Evolutionary conservation across 2,329 filamentous ascomycete genomes (phyloP).

Genomic region (Alternaria incomplexa): DNA sequence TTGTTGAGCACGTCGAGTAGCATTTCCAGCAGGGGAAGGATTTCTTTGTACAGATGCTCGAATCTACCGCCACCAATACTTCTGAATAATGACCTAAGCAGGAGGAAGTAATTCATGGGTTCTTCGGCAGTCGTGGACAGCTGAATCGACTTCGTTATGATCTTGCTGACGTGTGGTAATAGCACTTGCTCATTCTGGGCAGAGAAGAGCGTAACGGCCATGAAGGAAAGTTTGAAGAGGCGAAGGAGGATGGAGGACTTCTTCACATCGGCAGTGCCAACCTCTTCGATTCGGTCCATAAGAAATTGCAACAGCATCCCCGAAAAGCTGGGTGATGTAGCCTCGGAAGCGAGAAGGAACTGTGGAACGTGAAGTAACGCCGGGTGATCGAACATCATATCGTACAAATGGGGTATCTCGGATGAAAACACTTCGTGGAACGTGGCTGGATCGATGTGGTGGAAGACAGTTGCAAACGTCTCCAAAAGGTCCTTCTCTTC

Average conservation of each 20-base stretch:
- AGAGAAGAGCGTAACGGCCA: conserved; percentile 97
- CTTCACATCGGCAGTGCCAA: conserved; percentile 88
- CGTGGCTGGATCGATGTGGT: conserved; percentile 96
- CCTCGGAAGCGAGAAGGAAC: conserved; percentile 98
- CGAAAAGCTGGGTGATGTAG: conserved; percentile 95
- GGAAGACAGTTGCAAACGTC: conserved; percentile 97
- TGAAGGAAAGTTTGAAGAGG: conserved; percentile 97
- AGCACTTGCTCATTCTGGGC: conserved; percentile 94
- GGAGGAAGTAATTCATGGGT: conserved; percentile 97
- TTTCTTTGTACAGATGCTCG: conserved; percentile 97
- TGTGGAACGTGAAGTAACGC: conserved; percentile 93
- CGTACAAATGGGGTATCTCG: conserved; percentile 94
- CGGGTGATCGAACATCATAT: conserved; percentile 97
- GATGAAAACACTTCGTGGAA: conserved; percentile 99
- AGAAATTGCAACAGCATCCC: conserved; percentile 97
- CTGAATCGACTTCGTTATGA: conserved; percentile 96
- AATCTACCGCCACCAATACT: conserved; percentile 98
- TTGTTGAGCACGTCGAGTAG: conserved; percentile 96
- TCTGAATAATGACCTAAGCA: conserved; percentile 88
- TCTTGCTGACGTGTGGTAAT: conserved; percentile 93
- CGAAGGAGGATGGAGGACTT: conserved; percentile 91
- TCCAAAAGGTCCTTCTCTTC: conserved; percentile 98
- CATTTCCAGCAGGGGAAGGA: conserved; percentile 95
- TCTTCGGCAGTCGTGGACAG: conserved; percentile 94
- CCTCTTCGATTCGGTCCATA: conserved; percentile 95